A percentile compares a stretch with the other conserved stretches of the same genome.
Evolutionary conservation across 108 stramenopile species (phyloP).

Genomic region (Nitzschia sp.): DNA sequence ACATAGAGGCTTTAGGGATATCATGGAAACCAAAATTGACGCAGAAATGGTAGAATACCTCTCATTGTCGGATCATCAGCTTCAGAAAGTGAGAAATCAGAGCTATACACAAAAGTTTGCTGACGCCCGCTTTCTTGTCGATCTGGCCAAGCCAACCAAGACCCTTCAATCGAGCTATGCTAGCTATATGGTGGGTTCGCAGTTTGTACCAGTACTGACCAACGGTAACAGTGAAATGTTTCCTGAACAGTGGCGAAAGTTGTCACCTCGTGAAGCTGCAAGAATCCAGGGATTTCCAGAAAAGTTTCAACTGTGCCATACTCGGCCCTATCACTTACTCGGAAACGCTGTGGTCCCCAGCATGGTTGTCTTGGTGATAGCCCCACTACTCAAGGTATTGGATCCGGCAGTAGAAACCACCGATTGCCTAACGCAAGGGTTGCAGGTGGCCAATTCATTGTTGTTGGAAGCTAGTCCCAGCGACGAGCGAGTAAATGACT

Average conservation of each 20-base stretch:
- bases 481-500: neutral
- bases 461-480: conserved; percentile 20
- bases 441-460: conserved; percentile 4
- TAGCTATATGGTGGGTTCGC: conserved; percentile 27
- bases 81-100: conserved; percentile 8
- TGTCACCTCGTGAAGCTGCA: conserved; percentile 23
- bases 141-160: conserved; percentile 11
- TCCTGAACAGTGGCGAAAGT: conserved; percentile 5
- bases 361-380: conserved; percentile 19
- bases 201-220: conserved; percentile 16
- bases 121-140: conserved; percentile 23
- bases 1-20: conserved; percentile 15
- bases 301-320: conserved; percentile 13
- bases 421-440: neutral
- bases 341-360: conserved; percentile 27
- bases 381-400: conserved; percentile 3
- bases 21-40: conserved; percentile 1
- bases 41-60: neutral
- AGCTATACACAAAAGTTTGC: conserved; percentile 25
- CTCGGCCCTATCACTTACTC: conserved; percentile 20
- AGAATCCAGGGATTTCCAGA: conserved; percentile 32
- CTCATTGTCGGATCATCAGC: conserved; percentile 3
- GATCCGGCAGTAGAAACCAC: neutral
- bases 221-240: neutral
- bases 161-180: conserved; percentile 32